Percentiles rank a stretch among this genome's conserved stretches.
Evolutionary conservation across 169 alveolate genomes (phyloP).

Genomic region (Eimeria necatrix): DNA sequence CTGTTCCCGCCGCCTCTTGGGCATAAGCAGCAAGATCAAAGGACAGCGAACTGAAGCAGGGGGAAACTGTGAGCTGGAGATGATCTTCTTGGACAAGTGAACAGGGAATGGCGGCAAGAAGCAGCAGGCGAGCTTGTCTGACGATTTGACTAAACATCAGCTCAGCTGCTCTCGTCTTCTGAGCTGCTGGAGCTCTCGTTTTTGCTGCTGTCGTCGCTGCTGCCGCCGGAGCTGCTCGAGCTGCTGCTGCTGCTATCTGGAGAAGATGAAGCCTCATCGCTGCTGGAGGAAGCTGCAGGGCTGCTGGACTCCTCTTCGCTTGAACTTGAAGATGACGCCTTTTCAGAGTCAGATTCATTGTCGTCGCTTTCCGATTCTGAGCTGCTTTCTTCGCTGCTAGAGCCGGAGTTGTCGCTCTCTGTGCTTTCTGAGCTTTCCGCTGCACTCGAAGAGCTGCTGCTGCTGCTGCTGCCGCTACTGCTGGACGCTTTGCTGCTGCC

Average conservation of each 20-base stretch:
- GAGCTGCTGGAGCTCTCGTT: not conserved
- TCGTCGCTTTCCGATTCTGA: not conserved
- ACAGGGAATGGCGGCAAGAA: too few relatives aligned
- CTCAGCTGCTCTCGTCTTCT: not conserved
- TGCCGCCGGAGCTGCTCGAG: not conserved
- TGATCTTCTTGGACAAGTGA: too few relatives aligned
- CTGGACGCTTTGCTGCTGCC: not conserved
- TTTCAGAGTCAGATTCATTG: not conserved
- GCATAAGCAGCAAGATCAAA: too few relatives aligned
- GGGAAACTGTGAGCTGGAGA: too few relatives aligned
- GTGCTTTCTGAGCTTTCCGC: not conserved
- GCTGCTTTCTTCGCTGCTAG: constrained; percentile 13
- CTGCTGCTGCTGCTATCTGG: not conserved
- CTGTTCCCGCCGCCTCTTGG: too few relatives aligned
- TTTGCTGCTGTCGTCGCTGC: constrained; percentile 23
- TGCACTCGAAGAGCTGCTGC: not conserved
- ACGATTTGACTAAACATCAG: too few relatives aligned
- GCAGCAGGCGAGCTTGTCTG: too few relatives aligned
- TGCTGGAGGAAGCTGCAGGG: not conserved
- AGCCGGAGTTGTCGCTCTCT: not conserved
- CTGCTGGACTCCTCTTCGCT: not conserved
- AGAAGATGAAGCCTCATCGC: not conserved
- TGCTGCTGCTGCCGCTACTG: not conserved
- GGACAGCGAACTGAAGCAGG: too few relatives aligned
- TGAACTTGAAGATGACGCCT: not conserved